Evolutionary conservation across 1,284 basidiomycete genomes (phyloP), one percentile per base, ranked within the genome.

Genomic region (Ganoderma lingzhi): DNA sequence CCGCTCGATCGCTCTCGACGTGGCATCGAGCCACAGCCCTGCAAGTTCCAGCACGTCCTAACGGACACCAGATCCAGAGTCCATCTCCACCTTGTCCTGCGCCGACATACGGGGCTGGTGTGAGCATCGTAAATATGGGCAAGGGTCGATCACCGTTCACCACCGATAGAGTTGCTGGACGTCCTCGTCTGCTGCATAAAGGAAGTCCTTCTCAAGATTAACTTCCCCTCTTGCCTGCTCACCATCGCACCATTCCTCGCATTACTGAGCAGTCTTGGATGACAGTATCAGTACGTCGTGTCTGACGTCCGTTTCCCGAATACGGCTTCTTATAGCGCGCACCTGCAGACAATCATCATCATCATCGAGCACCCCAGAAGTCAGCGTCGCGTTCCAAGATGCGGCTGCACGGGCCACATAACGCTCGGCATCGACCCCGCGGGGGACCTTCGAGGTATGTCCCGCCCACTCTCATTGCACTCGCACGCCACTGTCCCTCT

Each of bases 401-500:
- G 35, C 32, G 35, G 37, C 35, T 35, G 35, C 56, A 59, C 9
- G 9, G n/a, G 35, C 19, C 56, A 39, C 56, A 59, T 9, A 39
- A n/a, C 56, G 35, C 56, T 41, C 64, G 58, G 42, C 28, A 65
- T 59, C 37, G 64, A n/a, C n/a, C 23, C 30, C 32, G 53, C 39
- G 28, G 19, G 39, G 35, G 55, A n/a, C 32, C 19, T 44, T 17
- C 44, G 30, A 9, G 35, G 35, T 59, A 59, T 19, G 35, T 39
- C 28, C 58, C 3, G 45, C 62, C 10, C 44, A 45, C 6, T 45
- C 41, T 63, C 44, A 35, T 55, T 35, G 42, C 32, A 37, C 41
- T 67, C 28, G 23, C 58, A 66, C 67, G 70, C 65, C 70, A 68
- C 62, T 9, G 59, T 37, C 28, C 30, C 53, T 68, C 64, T 66